Conservation (phyloP, 345 rosid species). For the Eucalyptus marginata region DNA sequence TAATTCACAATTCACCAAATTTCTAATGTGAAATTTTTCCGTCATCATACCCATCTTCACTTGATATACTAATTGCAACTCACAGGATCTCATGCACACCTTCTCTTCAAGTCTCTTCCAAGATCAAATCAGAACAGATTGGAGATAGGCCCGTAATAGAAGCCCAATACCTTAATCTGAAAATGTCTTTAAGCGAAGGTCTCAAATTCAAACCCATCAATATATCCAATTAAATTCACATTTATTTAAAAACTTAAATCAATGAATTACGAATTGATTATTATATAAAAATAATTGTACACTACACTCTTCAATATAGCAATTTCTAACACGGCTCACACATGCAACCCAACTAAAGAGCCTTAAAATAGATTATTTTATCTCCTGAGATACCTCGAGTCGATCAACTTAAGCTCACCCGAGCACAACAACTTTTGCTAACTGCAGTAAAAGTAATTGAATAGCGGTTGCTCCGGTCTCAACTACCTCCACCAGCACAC, state of each 20-base stretch:
- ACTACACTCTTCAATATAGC: too few species aligned
- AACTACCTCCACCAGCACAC: not conserved
- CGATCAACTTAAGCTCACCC: not conserved
- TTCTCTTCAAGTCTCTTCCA: not conserved
- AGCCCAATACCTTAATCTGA: not conserved
- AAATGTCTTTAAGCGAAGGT: accelerated
- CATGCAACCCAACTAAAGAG: not conserved
- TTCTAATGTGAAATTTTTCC: too few species aligned
- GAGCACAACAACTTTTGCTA: not conserved
- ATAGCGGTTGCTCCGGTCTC: not conserved
- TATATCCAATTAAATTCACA: accelerated
- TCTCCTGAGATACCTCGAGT: not conserved
- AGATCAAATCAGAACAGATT: not conserved
- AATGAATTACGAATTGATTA: accelerated
- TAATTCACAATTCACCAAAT: too few species aligned
- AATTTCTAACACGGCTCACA: not conserved
- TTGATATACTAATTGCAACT: too few species aligned
- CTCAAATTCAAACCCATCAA: accelerated
- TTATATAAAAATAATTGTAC: not conserved
- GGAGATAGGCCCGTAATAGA: accelerated
- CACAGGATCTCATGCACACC: accelerated
- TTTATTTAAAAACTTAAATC: not conserved
- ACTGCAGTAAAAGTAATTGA: not conserved
- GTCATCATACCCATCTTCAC: too few species aligned
- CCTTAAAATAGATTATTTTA: not conserved